Conservation (phyloP, 2,329 filamentous ascomycete genomes). For the Neopestalotiopsis clavispora region DNA sequence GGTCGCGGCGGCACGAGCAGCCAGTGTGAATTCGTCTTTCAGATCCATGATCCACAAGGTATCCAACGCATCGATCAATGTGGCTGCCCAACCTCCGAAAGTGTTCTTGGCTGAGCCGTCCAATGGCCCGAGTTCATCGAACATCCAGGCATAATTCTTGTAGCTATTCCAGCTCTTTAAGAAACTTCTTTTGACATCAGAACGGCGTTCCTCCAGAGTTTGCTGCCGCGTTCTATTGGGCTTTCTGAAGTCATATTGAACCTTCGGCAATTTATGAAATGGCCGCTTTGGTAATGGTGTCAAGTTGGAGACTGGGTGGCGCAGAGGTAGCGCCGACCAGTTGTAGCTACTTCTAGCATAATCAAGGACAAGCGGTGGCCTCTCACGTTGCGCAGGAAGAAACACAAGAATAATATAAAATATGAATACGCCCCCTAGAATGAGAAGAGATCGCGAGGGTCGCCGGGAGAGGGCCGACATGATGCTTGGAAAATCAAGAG, state of each 20-base stretch:
- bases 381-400: conserved; percentile 16
- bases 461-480: conserved; percentile 19
- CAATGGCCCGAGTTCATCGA: conserved; percentile 57
- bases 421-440: conserved; percentile 15
- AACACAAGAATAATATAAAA: conserved; percentile 20
- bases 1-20: conserved; percentile 51
- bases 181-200: conserved; percentile 47
- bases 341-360: conserved; percentile 20
- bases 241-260: conserved; percentile 41
- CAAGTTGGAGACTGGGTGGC: conserved; percentile 15
- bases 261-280: conserved; percentile 13
- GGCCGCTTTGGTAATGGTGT: conserved; percentile 14
- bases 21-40: conserved; percentile 58
- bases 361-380: conserved; percentile 10
- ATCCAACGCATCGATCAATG: conserved; percentile 64
- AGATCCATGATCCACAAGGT: conserved; percentile 68
- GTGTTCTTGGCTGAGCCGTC: conserved; percentile 49
- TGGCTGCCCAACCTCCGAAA: conserved; percentile 62
- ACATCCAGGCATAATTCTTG: conserved; percentile 54
- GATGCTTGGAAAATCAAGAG: neutral
- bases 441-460: conserved; percentile 15
- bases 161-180: conserved; percentile 55
- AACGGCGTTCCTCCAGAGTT: conserved; percentile 32
- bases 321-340: conserved; percentile 19
- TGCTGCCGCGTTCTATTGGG: conserved; percentile 27